These are phyloP conservation scores for Pisolithus orientalis DNA, from an alignment of 768 basidiomycete species.

Conservation along the genomic window DNA sequence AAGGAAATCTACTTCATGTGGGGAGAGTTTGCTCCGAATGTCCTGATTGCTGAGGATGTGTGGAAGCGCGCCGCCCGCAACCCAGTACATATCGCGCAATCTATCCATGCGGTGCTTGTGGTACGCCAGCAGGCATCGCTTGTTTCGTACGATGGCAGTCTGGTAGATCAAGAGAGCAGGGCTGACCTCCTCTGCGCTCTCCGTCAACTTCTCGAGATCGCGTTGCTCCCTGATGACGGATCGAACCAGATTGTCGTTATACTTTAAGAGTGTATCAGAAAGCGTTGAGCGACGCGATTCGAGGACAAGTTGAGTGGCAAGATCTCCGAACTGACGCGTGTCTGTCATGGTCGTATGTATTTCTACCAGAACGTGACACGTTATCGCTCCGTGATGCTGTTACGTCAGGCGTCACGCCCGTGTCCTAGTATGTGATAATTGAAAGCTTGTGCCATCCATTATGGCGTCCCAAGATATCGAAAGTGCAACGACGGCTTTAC, in stretches of 20 bases:
- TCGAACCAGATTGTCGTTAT: conserved; percentile 85
- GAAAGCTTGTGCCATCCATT: conserved; percentile 4
- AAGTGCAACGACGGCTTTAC: conserved; percentile 35
- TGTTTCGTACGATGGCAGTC: conserved; percentile 86
- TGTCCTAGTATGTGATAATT: background rate
- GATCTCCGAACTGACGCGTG: conserved; percentile 71
- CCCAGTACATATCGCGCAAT: conserved; percentile 87
- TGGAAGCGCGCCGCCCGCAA: conserved; percentile 78
- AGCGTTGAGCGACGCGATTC: conserved; percentile 83
- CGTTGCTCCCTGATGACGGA: conserved; percentile 87
- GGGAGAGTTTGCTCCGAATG: conserved; percentile 66
- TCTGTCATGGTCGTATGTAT: conserved; percentile 32
- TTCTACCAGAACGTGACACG: conserved; percentile 2
- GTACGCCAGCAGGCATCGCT: conserved; percentile 93
- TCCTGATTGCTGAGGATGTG: conserved; percentile 68
- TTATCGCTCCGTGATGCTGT: conserved; percentile 6
- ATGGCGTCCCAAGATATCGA: conserved; percentile 39
- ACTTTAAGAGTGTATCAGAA: conserved; percentile 81
- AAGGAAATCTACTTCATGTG: conserved; percentile 80
- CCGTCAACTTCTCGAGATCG: conserved; percentile 62
- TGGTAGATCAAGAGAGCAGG: conserved; percentile 76
- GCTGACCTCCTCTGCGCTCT: conserved; percentile 41
- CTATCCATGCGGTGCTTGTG: conserved; percentile 81
- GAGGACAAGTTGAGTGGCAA: conserved; percentile 79
- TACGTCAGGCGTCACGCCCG: conserved; percentile 1